Conservation (phyloP, 768 basidiomycete genomes). For the Podaxis rugospora region DNA sequence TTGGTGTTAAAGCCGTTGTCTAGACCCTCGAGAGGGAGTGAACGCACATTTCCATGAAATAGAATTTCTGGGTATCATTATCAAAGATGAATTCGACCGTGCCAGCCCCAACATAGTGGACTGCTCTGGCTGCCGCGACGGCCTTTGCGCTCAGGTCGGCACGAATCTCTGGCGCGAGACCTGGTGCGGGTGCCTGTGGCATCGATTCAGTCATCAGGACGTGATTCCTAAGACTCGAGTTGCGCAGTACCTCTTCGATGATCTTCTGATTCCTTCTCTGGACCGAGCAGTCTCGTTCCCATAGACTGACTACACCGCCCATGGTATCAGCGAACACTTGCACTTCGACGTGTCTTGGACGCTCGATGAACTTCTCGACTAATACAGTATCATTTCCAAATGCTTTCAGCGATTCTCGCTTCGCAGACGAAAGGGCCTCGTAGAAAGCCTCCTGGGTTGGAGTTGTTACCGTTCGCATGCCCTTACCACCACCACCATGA, state of each 20-base stretch:
- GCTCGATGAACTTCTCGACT: slow-evolving; percentile 84
- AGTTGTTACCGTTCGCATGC: slow-evolving; percentile 77
- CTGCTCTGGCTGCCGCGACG: slow-evolving; percentile 88
- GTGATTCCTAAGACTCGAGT: too few relatives aligned
- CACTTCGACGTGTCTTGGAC: slow-evolving; percentile 89
- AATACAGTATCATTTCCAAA: slow-evolving; percentile 87
- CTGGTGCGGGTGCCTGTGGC: slow-evolving; percentile 82
- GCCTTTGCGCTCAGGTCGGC: slow-evolving; percentile 83
- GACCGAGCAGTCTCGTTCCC: slow-evolving; percentile 93
- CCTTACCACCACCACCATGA: slow-evolving; percentile 93
- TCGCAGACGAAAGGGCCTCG: slow-evolving; percentile 81
- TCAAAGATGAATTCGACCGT: slow-evolving; percentile 98
- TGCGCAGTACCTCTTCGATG: slow-evolving; percentile 68
- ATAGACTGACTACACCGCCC: slow-evolving; percentile 87
- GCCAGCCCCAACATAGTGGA: slow-evolving; percentile 87
- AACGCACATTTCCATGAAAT: slow-evolving; percentile 91
- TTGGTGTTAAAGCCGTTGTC: background rate
- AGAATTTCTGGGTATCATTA: slow-evolving; percentile 82
- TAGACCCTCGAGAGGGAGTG: background rate
- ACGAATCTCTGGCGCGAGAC: slow-evolving; percentile 72
- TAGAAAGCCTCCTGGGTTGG: slow-evolving; percentile 62
- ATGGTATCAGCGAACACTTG: slow-evolving; percentile 86
- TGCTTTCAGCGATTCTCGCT: slow-evolving; percentile 82
- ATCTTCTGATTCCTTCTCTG: slow-evolving; percentile 94
- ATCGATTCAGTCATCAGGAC: background rate